Base-by-base conservation (phyloP, 257 asterid genomes). In the Leptodermis oblonga region DNA sequence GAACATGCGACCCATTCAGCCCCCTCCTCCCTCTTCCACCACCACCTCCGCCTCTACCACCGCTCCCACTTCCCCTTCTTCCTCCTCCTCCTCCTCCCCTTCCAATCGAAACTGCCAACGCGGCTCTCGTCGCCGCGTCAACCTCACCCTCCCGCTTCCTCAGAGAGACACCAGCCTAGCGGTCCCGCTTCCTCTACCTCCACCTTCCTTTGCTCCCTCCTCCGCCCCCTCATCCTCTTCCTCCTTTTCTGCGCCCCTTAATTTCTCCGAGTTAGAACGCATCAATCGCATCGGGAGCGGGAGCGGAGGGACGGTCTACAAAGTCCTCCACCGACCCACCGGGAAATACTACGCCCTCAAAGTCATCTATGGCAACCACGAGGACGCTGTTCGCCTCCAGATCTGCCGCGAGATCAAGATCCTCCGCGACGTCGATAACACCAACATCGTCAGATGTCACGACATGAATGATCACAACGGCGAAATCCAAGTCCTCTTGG, bases 381-480 rank as follows among this genome's bases (percentile, higher is more conserved):
- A 92, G 0, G 98, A 89, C 77, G 80, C 90, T 61, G 86, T 85
- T 11, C 88, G 93, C 26, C 80, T 73, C 34, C 93, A 87, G 90
- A 92, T 92, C 81, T 77, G 91, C 83, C 93, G 98, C 30, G 96
- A 92, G 75, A 88, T 91, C 84, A 85, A 86, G 90, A 91, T 91
- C 86, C 95, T 91, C 59, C 89, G 96, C 37, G 95, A 84, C 70
- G 97, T 91, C 9, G 88, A 87, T 78, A 76, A 91, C 83, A 88
- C 87, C 12, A 88, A 86, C 86, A 88, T 92, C 1, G 98, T 92
- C 7, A 76, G 78, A 23, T 92, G 98, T 81, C 88, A 84, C 81
- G 86, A 83, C 59, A 76, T 92, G 74, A 83, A 70, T 75, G 95
- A 89, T 74, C 96, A 88, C 77, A 86, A 82, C 78, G 94, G 89